Base-by-base conservation (phyloP, 73 alveolate genomes). In the Paramecium sonneborni region DNA sequence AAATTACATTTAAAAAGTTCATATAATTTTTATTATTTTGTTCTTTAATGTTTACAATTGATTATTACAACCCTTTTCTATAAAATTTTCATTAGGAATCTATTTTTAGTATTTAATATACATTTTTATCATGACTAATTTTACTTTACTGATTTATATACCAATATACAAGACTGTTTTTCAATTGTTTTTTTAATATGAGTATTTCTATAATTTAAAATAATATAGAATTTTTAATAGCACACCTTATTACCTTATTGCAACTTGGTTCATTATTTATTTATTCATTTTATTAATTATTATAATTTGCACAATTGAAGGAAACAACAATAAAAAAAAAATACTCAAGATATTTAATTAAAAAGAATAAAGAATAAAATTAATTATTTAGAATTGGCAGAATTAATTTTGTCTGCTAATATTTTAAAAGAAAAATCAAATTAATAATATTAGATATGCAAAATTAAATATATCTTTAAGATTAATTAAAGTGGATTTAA, bases 381-480 rank as follows among this genome's bases (percentile, higher is more conserved):
- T 0, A 97, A 96, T 85, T 93, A 86, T 93, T 95, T 96, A 55
- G 98, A 96, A 76, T 94, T 95, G 3, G 93, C 99, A 14, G 92
- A 96, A 6, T 91, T 93, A 1, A 86, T 96, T n/a, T 76, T 96
- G 10, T 46, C 97, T 3, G 94, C 95, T 69, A 95, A 57, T 96
- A 92, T 86, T 69, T 96, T 21, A 98, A 96, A 93, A 76, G 96
- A 6, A 56, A 76, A 39, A 91, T 98, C 1, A 96, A 95, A 82
- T 84, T 57, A 79, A 93, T 92, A 43, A 96, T 97, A 15, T 74
- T 96, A 2, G 93, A 96, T 41, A 85, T 85, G 92, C 24, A 67
- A 43, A 69, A 85, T 21, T 18, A 48, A 26, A 67, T 85, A 34
- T 85, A 56, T 72, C 92, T 85, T 3, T 41, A 85, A 30, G 85